Percentiles rank a stretch among this genome's conserved stretches.
Evolutionary conservation across 805 yeast genomes (phyloP).

Genomic region (Nakazawaea holstii): DNA sequence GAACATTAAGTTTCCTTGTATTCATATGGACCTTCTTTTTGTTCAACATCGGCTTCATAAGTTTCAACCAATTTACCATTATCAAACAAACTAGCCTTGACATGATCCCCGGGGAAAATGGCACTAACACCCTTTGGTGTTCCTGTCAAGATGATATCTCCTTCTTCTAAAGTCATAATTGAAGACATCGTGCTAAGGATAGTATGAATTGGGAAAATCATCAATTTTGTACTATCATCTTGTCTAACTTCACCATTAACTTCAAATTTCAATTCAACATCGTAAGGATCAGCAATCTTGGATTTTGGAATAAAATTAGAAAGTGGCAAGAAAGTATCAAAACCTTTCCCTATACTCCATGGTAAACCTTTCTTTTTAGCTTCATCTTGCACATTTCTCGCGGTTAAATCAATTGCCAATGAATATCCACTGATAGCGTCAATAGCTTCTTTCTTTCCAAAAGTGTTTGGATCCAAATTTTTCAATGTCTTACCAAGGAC

Average conservation of each 20-base stretch:
- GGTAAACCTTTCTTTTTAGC: slow-evolving; percentile 94
- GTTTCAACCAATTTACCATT: slow-evolving; percentile 49
- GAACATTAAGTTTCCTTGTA: slow-evolving; percentile 35
- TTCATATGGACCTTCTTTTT: slow-evolving; percentile 55
- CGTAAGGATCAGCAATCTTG: slow-evolving; percentile 66
- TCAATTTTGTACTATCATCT: slow-evolving; percentile 64
- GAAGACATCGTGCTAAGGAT: slow-evolving; percentile 75
- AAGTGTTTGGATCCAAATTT: slow-evolving; percentile 50
- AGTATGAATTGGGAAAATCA: slow-evolving; percentile 84
- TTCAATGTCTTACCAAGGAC: slow-evolving; percentile 59
- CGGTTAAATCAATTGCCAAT: slow-evolving; percentile 89
- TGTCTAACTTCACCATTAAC: slow-evolving; percentile 73
- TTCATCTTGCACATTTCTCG: slow-evolving; percentile 91
- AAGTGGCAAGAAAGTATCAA: slow-evolving; percentile 93
- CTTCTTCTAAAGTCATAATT: slow-evolving; percentile 88
- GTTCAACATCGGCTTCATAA: slow-evolving; percentile 45
- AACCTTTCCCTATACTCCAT: slow-evolving; percentile 95
- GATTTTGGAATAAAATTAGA: slow-evolving; percentile 64
- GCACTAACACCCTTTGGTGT: slow-evolving; percentile 98
- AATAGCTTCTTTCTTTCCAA: slow-evolving; percentile 61
- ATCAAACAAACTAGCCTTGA: slow-evolving; percentile 57
- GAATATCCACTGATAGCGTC: slow-evolving; percentile 84
- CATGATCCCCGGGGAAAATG: slow-evolving; percentile 69
- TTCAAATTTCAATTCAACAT: slow-evolving; percentile 54
- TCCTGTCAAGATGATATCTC: slow-evolving; percentile 90